These are phyloP conservation scores for Periconia digitata DNA, from an alignment of 2,329 filamentous ascomycete species.

Conservation along the genomic window DNA sequence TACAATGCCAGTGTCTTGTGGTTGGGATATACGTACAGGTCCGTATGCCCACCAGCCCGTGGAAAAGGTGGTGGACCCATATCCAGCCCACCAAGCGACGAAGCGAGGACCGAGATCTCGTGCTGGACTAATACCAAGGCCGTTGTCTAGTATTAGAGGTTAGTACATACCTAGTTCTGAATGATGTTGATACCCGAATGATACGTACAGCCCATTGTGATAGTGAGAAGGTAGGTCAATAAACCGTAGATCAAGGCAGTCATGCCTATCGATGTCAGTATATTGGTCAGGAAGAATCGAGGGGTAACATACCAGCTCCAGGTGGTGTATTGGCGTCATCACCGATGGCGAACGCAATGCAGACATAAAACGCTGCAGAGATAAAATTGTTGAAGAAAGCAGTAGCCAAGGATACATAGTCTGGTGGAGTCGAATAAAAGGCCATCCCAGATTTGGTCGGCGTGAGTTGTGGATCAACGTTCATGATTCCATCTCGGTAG, in stretches of 20 bases:
- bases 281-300: background rate
- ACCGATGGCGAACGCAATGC: conserved; percentile 68
- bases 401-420: conserved; percentile 64
- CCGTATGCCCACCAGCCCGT: conserved; percentile 33
- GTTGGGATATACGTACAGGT: too few species aligned
- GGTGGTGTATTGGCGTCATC: conserved; percentile 50
- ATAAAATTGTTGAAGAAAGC: conserved; percentile 73
- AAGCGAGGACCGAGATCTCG: conserved; percentile 72
- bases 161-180: too few species aligned
- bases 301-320: conserved; percentile 53
- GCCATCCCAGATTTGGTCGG: conserved; percentile 47
- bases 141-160: too few species aligned
- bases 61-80: conserved; percentile 53
- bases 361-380: conserved; percentile 66
- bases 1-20: too few species aligned
- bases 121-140: conserved; percentile 64
- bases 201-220: conserved; percentile 24
- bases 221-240: conserved; percentile 25
- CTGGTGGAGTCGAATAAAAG: conserved; percentile 69
- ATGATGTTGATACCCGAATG: too few species aligned
- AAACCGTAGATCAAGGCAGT: conserved; percentile 52
- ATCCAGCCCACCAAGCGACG: conserved; percentile 67
- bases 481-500: conserved; percentile 55
- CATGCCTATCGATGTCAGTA: conserved; percentile 21
- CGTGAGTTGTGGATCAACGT: conserved; percentile 53